These are phyloP conservation scores for Usnea hakonensis DNA, from an alignment of 495 filamentous ascomycete genomes.

Conservation along the genomic window DNA sequence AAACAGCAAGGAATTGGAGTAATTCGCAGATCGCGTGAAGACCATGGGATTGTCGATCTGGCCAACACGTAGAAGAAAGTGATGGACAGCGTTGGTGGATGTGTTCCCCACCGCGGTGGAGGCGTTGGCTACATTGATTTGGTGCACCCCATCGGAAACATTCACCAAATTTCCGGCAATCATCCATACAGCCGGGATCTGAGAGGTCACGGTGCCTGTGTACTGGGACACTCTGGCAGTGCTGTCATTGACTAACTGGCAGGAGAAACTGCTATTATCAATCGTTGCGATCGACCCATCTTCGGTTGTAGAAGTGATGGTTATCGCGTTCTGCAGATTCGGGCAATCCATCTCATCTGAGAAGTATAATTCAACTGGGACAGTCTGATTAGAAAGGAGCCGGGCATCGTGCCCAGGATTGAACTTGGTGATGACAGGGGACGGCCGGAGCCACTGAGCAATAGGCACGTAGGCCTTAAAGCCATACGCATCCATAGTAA, in stretches of 20 bases:
- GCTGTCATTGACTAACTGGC: conserved; percentile 19
- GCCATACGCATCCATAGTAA: conserved; percentile 19
- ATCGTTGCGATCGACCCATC: conserved; percentile 24
- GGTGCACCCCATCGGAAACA: conserved; percentile 44
- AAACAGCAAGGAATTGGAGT: conserved; percentile 43
- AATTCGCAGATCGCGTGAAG: conserved; percentile 46
- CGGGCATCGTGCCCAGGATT: conserved; percentile 24
- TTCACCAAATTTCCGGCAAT: conserved; percentile 34
- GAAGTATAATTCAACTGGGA: conserved; percentile 44
- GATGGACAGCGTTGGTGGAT: conserved; percentile 36
- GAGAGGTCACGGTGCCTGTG: conserved; percentile 30
- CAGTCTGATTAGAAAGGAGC: conserved; percentile 29
- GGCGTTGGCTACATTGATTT: conserved; percentile 39
- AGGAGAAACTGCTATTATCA: conserved; percentile 24
- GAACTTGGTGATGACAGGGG: conserved; percentile 25
- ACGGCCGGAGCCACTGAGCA: conserved; percentile 23
- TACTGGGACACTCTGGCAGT: conserved; percentile 25
- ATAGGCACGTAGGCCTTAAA: conserved; percentile 25
- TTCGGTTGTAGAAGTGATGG: conserved; percentile 39
- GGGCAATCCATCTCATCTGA: conserved; percentile 52
- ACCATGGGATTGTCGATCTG: conserved; percentile 41
- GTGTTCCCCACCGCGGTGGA: conserved; percentile 29
- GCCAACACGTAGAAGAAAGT: conserved; percentile 41
- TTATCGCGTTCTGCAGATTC: conserved; percentile 35
- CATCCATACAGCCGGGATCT: conserved; percentile 29